These are phyloP conservation scores for Aspergillus pseudoterreus DNA, from an alignment of 2,329 filamentous ascomycete genomes.

Conservation along the genomic window DNA sequence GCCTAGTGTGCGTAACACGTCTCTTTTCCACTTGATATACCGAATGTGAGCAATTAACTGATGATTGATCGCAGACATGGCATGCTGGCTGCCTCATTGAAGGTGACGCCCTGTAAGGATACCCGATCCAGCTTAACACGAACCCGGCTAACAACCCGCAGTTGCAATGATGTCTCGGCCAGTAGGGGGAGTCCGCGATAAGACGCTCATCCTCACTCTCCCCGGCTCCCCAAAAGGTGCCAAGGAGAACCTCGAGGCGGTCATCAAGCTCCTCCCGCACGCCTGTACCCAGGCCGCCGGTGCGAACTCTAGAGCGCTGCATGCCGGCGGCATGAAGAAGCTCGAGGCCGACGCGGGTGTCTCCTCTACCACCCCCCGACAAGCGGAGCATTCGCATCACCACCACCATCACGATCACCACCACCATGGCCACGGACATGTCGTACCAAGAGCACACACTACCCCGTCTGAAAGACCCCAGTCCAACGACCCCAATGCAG, in stretches of 20 bases:
- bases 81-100: conserved; percentile 81
- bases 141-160: conserved; percentile 39
- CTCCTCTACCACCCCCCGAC: conserved; percentile 13
- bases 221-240: conserved; percentile 95
- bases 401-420: conserved; percentile 44
- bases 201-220: conserved; percentile 78
- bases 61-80: conserved; percentile 58
- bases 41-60: conserved; percentile 15
- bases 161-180: conserved; percentile 97
- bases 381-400: conserved; percentile 23
- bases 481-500: conserved; percentile 58
- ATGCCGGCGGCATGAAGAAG: conserved; percentile 76
- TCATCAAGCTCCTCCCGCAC: conserved; percentile 88
- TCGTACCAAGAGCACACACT: conserved; percentile 68
- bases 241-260: conserved; percentile 83
- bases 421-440: conserved; percentile 60
- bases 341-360: conserved; percentile 80
- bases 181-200: conserved; percentile 80
- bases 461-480: conserved; percentile 54
- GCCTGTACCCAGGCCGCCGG: conserved; percentile 89
- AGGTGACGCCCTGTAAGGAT: conserved; percentile 79
- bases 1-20: conserved; percentile 63
- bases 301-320: conserved; percentile 72
- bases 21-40: not conserved
- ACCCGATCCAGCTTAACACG: conserved; percentile 14